Conservation (phyloP, 2,329 filamentous ascomycete species). For the Claviceps africana region DNA sequence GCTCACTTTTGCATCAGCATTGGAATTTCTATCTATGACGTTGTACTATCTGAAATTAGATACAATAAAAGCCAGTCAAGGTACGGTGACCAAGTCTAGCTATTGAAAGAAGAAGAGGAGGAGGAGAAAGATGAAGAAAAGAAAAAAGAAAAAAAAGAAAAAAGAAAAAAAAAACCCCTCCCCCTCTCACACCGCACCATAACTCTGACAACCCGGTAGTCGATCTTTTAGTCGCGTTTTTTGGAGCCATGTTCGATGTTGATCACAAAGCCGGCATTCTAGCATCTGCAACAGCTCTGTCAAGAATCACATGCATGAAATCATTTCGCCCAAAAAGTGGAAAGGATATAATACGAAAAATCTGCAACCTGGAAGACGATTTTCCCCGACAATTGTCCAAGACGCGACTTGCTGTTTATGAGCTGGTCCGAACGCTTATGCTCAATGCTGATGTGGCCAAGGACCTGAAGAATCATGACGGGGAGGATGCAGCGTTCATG, state of each 20-base stretch:
- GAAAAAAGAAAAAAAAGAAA: no score
- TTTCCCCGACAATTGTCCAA: constrained; percentile 38
- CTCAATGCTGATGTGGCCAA: constrained; percentile 26
- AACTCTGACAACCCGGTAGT: constrained; percentile 15
- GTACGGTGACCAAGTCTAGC: constrained; percentile 15
- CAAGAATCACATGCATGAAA: constrained; percentile 33
- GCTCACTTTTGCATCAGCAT: constrained; percentile 21
- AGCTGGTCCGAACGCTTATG: constrained; percentile 31
- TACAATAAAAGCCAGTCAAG: constrained; percentile 35
- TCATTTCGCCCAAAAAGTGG: constrained; percentile 35
- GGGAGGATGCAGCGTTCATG: constrained; percentile 30
- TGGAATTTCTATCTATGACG: constrained; percentile 43
- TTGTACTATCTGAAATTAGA: constrained; percentile 32
- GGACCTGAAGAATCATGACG: constrained; percentile 31
- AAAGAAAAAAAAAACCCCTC: neutral
- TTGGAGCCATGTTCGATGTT: constrained; percentile 43
- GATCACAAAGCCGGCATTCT: constrained; percentile 46
- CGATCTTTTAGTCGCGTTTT: constrained; percentile 37
- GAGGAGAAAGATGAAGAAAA: no score
- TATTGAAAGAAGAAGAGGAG: no score
- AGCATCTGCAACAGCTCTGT: constrained; percentile 38
- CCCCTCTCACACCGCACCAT: neutral
- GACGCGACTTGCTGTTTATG: constrained; percentile 39
- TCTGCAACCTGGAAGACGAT: constrained; percentile 40
- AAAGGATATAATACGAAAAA: constrained; percentile 32